Evolutionary conservation across 148 eudicot genomes (phyloP).

Genomic region (Cornus suecica): DNA sequence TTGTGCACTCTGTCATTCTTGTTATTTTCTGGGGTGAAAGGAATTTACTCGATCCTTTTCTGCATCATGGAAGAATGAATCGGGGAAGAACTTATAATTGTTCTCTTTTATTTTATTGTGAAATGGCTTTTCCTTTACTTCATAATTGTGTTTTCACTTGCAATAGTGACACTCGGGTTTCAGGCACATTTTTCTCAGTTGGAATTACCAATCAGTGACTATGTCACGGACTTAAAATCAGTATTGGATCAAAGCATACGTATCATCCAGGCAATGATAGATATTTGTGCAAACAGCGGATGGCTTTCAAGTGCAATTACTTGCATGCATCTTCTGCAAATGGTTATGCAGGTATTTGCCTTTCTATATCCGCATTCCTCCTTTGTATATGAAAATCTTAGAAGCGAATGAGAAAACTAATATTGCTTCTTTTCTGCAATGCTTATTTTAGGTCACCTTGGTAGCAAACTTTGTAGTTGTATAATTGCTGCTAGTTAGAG

Average conservation of each 20-base stretch:
- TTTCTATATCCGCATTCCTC: background rate
- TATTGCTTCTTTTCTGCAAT: background rate
- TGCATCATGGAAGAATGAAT: no score
- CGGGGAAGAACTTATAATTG: no score
- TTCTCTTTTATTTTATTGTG: background rate
- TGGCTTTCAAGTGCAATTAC: constrained; percentile 91
- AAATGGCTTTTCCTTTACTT: background rate
- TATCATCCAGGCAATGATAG: constrained; percentile 99
- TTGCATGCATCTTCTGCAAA: constrained; percentile 95
- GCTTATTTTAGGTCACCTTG: no score
- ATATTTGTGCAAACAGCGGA: constrained; percentile 94
- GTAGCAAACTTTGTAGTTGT: no score
- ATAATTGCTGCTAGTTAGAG: no score
- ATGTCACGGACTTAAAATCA: constrained; percentile 90
- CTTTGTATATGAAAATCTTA: background rate
- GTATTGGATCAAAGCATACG: constrained; percentile 98
- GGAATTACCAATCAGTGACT: constrained; percentile 89
- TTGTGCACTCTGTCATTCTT: background rate
- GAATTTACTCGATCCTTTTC: no score
- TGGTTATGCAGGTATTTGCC: constrained; percentile 89
- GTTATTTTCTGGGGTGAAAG: background rate
- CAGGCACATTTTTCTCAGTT: constrained; percentile 97
- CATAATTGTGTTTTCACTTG: background rate
- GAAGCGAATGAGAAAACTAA: background rate
- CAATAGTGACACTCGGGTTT: constrained; percentile 16